phyloP scores from a whole-genome alignment of 2,329 filamentous ascomycete species.

The Neonectria coccinea region DNA sequence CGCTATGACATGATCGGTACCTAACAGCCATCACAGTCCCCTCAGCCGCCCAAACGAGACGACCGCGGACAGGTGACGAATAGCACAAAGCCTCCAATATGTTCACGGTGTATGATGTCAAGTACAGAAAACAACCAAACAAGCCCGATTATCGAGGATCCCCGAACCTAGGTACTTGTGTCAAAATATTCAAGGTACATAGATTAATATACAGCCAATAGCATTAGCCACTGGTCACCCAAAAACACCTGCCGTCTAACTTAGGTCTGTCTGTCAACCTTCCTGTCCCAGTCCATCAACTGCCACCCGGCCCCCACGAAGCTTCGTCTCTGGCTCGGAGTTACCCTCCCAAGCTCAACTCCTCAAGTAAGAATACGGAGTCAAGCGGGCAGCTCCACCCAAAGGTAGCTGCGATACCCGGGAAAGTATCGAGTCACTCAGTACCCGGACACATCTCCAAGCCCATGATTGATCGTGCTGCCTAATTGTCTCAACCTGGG shows the following conservation, averaged over 20 bases:
- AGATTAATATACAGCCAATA: constrained; percentile 26
- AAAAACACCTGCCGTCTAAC: constrained; percentile 26
- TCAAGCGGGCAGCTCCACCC: not conserved
- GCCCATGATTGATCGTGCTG: constrained; percentile 5
- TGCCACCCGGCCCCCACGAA: constrained; percentile 11
- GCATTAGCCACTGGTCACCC: constrained; percentile 15
- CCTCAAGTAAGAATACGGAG: not conserved
- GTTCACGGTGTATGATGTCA: not conserved
- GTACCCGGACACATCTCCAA: constrained; percentile 7
- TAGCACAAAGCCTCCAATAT: too few relatives aligned
- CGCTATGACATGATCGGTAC: not conserved
- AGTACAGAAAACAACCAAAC: not conserved
- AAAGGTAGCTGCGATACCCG: not conserved
- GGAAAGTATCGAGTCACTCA: not conserved
- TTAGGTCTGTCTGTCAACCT: constrained; percentile 13
- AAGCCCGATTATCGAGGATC: not conserved
- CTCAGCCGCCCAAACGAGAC: too few relatives aligned
- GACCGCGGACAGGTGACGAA: not conserved
- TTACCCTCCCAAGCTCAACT: constrained; percentile 8
- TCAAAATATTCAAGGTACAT: constrained; percentile 25
- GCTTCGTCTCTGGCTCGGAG: not conserved
- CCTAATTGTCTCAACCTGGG: constrained; percentile 11
- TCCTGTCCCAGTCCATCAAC: constrained; percentile 6
- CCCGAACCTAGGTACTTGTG: not conserved
- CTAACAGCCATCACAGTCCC: not conserved